Evolutionary conservation across 768 basidiomycete genomes (phyloP), one percentile per base, ranked within the genome.

Genomic region (Lactifluus piperatus): DNA sequence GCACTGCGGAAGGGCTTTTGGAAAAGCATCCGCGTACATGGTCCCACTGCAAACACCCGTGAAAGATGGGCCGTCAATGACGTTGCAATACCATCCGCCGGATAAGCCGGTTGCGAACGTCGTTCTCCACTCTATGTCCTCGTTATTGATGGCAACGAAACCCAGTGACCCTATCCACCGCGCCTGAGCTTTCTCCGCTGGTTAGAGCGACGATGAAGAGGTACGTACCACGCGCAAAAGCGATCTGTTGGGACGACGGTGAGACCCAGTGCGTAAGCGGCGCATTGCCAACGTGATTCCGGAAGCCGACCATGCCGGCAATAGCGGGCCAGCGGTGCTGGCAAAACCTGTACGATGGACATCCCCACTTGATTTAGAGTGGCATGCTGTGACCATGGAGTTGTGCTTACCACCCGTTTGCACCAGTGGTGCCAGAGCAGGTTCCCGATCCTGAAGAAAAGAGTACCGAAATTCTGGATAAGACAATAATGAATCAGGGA

Each of bases 101-200:
- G 84, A 76, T 9, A 87, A 70, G 0, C 79, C 77, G 0, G 85
- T 86, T 18, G 70, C 67, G 67, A 87, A 86, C 0, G 78, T 79
- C 0, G 76, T 54, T 8, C 62, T 79, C 85, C 86, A 87, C 0
- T 70, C 64, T 5, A 73, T 72, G 58, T 84, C 81, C 4, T 70
- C 77, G 60, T 86, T 86, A 67, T 87, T 87, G 64, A 87, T 86
- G 0, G 78, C 84, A 2, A 85, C 80, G 58, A 82, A 85, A 3
- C 85, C 84, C 44, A 71, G 67, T 0, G 79, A 69, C 29, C 81
- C 82, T 84, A 47, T 18, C 10, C n/a, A 4, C 18, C 13, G 45
- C 0, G 32, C n/a, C 7, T 13, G 9, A 57, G 49, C 5, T 29
- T 13, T 11, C n/a, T 30, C 22, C 11, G 27, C 18, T 48, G 3